Evolutionary conservation across 1,284 basidiomycete genomes (phyloP), one percentile per base, ranked within the genome.

Genomic region (Psilocybe mexicana): DNA sequence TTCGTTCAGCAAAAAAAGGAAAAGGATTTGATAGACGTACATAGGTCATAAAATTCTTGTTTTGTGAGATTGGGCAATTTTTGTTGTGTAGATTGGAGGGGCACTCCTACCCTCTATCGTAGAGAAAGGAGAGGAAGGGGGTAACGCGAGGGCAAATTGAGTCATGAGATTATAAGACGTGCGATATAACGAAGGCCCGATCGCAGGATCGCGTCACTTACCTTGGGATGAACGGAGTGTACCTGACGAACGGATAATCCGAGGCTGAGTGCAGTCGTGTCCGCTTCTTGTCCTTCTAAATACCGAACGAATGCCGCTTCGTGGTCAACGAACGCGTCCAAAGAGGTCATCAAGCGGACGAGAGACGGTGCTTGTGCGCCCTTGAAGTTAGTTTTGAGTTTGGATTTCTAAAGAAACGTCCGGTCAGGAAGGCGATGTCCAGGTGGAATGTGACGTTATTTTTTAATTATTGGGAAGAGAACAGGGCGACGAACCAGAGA

Each of bases 311-410:
- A 76, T 23, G 71, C 66, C 1, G 62, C 56, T 56, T 74, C 74
- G 57, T 77, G 73, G 58, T 77, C 76, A 12, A 74, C 69, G 48
- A 77, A 76, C 3, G 72, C 76, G 52, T 77, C 74, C 33, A 75
- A 62, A 3, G 71, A 75, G 54, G 74, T 67, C 18, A 76, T 63
- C 33, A 74, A 54, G n/a, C 69, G 66, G 50, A 72, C 55, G 12
- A 76, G 55, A 6, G 68, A 63, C 5, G 73, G 70, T 6, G 74
- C 72, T 52, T 69, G 70, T 24, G 64, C 59, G 3, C 65, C 69
- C 57, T 70, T 60, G 52, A 63, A 62, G 38, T 63, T 40, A 6
- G 55, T 49, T 47, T 61, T 61, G 44, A 65, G 51, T 54, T 58
- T 60, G 6, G 56, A 51, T 50, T 59, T 63, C 64, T 65, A 54